Evolutionary conservation across 148 eudicot genomes (phyloP).

Genomic region (Chenopodium formosanum): DNA sequence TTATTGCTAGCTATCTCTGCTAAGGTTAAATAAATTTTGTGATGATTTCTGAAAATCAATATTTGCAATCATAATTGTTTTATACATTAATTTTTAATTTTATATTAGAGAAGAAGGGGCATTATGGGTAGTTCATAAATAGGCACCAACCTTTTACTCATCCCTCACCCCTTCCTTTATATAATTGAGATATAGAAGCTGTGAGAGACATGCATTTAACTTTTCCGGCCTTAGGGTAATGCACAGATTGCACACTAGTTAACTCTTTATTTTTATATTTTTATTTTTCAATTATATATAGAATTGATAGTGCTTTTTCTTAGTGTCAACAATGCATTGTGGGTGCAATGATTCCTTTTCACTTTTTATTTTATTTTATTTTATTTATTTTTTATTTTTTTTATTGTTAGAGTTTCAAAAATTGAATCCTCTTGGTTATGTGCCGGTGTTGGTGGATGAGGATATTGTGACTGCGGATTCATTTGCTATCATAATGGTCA

Average conservation of each 20-base stretch:
- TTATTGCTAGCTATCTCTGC: too few relatives aligned
- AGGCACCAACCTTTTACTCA: too few relatives aligned
- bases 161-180: not conserved
- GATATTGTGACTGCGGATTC: slow-evolving; percentile 69
- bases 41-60: too few relatives aligned
- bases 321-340: not conserved
- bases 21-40: too few relatives aligned
- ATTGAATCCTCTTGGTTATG: slow-evolving; percentile 74
- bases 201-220: not conserved
- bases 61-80: too few relatives aligned
- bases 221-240: not conserved
- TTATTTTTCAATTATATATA: too few relatives aligned
- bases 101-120: too few relatives aligned
- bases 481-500: slow-evolving; percentile 79
- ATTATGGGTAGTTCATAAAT: too few relatives aligned
- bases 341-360: not conserved
- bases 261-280: not conserved
- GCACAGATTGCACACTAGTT: not conserved
- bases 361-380: not conserved
- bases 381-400: not conserved
- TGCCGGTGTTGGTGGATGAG: slow-evolving; percentile 76
- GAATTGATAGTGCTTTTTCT: not conserved
- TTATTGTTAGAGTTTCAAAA: slow-evolving; percentile 53
- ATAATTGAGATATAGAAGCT: too few relatives aligned
- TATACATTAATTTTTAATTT: too few relatives aligned